Evolutionary conservation across 2,329 filamentous ascomycete genomes (phyloP).

Genomic region (Colletotrichum simmondsii): DNA sequence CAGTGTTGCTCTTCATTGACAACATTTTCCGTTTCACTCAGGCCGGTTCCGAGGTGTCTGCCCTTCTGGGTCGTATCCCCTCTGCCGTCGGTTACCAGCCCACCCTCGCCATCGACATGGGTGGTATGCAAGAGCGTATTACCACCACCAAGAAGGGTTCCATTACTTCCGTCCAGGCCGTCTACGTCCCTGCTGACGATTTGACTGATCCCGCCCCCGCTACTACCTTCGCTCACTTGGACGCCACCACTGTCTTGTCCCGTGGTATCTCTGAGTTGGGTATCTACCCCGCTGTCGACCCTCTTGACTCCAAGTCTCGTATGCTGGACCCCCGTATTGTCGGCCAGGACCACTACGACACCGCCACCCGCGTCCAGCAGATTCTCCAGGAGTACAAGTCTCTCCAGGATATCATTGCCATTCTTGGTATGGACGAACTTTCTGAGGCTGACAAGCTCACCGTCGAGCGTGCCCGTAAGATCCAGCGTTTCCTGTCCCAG

Average conservation of each 20-base stretch:
- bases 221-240: constrained; percentile 99
- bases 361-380: constrained; percentile 94
- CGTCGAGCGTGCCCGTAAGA: constrained; percentile 99
- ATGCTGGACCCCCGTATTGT: constrained; percentile 99
- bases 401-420: constrained; percentile 99
- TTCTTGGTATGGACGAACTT: constrained; percentile 99
- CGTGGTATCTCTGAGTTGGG: constrained; percentile 99
- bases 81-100: constrained; percentile 99
- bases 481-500: constrained; percentile 99
- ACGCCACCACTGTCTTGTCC: constrained; percentile 99
- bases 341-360: constrained; percentile 97
- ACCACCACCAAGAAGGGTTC: constrained; percentile 99
- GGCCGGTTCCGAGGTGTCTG: constrained; percentile 99
- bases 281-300: constrained; percentile 99
- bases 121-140: constrained; percentile 99
- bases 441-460: constrained; percentile 99
- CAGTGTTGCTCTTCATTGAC: constrained; percentile 99
- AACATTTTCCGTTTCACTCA: constrained; percentile 99
- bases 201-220: constrained; percentile 99
- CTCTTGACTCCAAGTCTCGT: constrained; percentile 99
- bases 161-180: constrained; percentile 99
- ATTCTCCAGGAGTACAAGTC: constrained; percentile 99
- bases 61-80: constrained; percentile 98
- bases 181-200: constrained; percentile 99
- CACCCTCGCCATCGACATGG: constrained; percentile 98